Base-by-base conservation (phyloP, 305 asterid species). In the Solanum chacoense region DNA sequence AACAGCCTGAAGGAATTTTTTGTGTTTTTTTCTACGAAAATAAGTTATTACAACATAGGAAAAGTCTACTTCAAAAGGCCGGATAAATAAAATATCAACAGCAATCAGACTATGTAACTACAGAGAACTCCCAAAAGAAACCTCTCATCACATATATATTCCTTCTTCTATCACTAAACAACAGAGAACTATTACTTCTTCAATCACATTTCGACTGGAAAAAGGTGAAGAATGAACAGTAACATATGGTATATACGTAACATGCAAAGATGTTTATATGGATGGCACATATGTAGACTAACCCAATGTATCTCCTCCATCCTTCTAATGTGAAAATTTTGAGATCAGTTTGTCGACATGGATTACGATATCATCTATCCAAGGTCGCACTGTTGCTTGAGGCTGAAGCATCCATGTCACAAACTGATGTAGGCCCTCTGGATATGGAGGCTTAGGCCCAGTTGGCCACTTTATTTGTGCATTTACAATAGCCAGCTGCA, bases 401-500 rank as follows among this genome's bases (percentile, higher is more conserved):
- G 99, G 98, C 94, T 95, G 99, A 89, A 98, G 95, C 98, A 98
- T 95, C 99, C 99, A 98, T 88, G 94, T 96, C 77, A 96, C 97
- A 65, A 98, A 98, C 92, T 96, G 99, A 90, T 93, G 99, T 90
- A 98, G 97, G 9, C 98, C 95, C 12, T 95, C 98, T 1, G 99
- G 99, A 71, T 94, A 96, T 24, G 98, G 95, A 74, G 98, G 95
- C 29, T 92, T 95, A 34, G 96, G 98, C 50, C 96, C 97, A 3
- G 90, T 86, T 6, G 99, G 99, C 99, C 98, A 96, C 90, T 98
- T 95, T 88, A 98, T 91, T 90, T 98, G 99, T 76, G 98, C 97
- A 90, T 96, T 98, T 84, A 96, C 94, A 69, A 96, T 93, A 28
- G 99, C 99, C 91, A 98, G 93, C 91, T 98, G 99, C 71, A 98